phyloP scores from a whole-genome alignment of 208 protist species.

The Leishmania guyanensis region DNA sequence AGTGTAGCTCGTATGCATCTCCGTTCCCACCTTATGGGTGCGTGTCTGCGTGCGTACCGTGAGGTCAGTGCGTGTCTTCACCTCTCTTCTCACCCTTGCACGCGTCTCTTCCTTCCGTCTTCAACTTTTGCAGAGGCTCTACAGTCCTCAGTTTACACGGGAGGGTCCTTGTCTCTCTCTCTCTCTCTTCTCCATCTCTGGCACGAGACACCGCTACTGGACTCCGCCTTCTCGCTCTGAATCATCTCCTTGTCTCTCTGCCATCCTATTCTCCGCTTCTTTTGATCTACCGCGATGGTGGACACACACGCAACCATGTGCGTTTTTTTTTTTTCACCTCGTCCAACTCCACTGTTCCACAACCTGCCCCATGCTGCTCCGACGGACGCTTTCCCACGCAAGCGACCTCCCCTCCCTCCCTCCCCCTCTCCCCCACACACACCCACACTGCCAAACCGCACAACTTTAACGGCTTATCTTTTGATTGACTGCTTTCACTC shows the following conservation, averaged over 20 bases:
- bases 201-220: neutral
- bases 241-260: neutral
- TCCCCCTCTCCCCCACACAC: too few relatives aligned
- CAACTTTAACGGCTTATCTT: neutral
- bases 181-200: conserved; percentile 2
- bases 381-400: too few relatives aligned
- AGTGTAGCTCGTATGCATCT: neutral
- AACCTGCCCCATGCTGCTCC: neutral
- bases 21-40: neutral
- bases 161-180: neutral
- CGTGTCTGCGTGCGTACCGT: neutral
- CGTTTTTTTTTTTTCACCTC: neutral
- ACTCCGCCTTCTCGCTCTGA: neutral
- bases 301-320: neutral
- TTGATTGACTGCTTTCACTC: conserved; percentile 13
- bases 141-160: neutral
- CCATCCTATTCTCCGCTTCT: conserved; percentile 7
- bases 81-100: neutral
- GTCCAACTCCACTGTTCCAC: neutral
- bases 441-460: too few relatives aligned
- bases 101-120: neutral
- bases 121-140: neutral
- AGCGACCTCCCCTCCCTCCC: too few relatives aligned
- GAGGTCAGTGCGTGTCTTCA: neutral
- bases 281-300: neutral